These are phyloP conservation scores for Malassezia psittaci DNA, from an alignment of 1,284 basidiomycete species.

Conservation along the genomic window DNA sequence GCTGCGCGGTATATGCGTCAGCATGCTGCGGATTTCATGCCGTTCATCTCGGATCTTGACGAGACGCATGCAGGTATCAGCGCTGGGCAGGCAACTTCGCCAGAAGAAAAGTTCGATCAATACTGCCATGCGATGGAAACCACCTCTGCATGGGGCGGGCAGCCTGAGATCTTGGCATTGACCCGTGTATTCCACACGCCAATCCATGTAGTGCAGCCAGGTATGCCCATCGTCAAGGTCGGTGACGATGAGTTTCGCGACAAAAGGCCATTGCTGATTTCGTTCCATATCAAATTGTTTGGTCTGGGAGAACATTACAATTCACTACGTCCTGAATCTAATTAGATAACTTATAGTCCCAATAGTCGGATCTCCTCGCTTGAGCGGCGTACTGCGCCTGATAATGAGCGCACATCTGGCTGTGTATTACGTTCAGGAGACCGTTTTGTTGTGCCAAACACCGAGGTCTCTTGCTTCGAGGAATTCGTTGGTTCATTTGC, in stretches of 20 bases:
- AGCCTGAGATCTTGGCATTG: constrained; percentile 87
- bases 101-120: constrained; percentile 60
- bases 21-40: constrained; percentile 83
- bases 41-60: constrained; percentile 63
- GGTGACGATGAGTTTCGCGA: constrained; percentile 55
- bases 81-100: constrained; percentile 50
- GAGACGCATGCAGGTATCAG: constrained; percentile 52
- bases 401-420: neutral
- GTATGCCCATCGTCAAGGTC: constrained; percentile 59
- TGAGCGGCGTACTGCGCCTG: constrained; percentile 11
- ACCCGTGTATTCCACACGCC: constrained; percentile 72
- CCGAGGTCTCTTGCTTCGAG: neutral
- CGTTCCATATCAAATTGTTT: constrained; percentile 43
- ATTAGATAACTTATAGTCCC: neutral
- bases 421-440: too few relatives aligned
- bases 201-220: constrained; percentile 82
- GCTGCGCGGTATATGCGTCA: constrained; percentile 73
- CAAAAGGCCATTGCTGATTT: constrained; percentile 26
- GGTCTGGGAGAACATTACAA: constrained; percentile 46
- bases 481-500: too few relatives aligned
- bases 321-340: constrained; percentile 22
- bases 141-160: constrained; percentile 89
- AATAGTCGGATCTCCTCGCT: constrained; percentile 10
- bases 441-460: constrained; percentile 20
- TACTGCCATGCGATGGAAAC: constrained; percentile 73